Percentiles rank a stretch among this genome's conserved stretches.
phyloP scores from a whole-genome alignment of 352 stramenopile genomes.

The Globisporangium nagaii region DNA sequence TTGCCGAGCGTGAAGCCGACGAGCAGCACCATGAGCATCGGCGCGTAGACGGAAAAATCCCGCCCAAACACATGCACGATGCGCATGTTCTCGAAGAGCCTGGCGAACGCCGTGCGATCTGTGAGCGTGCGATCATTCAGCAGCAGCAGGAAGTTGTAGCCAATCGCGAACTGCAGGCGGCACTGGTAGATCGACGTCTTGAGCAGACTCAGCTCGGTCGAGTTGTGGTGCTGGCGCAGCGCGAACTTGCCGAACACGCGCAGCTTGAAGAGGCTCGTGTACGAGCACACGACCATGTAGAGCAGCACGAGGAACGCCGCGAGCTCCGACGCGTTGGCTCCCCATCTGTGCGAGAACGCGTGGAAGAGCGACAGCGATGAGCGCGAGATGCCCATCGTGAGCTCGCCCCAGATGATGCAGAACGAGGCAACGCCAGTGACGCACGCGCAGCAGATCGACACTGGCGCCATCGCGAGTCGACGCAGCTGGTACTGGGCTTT shows the following conservation, averaged over 20 bases:
- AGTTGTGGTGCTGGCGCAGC: conserved; percentile 47
- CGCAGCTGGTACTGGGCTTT: conserved; percentile 12
- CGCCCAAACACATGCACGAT: conserved; percentile 41
- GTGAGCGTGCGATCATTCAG: conserved; percentile 32
- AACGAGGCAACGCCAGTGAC: conserved; percentile 32
- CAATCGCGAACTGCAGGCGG: conserved; percentile 63
- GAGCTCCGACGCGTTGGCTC: conserved; percentile 21
- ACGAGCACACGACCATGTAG: conserved; percentile 59
- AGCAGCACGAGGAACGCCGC: conserved; percentile 36
- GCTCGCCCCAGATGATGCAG: conserved; percentile 59
- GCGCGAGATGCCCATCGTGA: conserved; percentile 40
- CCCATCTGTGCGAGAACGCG: not conserved
- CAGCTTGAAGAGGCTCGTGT: conserved; percentile 56
- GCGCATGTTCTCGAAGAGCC: conserved; percentile 45
- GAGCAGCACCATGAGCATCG: conserved; percentile 48
- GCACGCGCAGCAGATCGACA: conserved; percentile 36
- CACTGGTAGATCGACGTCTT: conserved; percentile 59
- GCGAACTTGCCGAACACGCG: conserved; percentile 42
- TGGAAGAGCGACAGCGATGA: conserved; percentile 24
- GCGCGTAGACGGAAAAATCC: conserved; percentile 52
- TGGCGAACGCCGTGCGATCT: conserved; percentile 45
- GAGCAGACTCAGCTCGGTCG: conserved; percentile 51
- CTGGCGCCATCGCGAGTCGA: conserved; percentile 20
- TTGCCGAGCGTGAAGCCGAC: conserved; percentile 40
- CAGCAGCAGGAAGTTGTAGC: conserved; percentile 62